phyloP scores from a whole-genome alignment of 2,329 filamentous ascomycete genomes.

The Diplodia intermedia region DNA sequence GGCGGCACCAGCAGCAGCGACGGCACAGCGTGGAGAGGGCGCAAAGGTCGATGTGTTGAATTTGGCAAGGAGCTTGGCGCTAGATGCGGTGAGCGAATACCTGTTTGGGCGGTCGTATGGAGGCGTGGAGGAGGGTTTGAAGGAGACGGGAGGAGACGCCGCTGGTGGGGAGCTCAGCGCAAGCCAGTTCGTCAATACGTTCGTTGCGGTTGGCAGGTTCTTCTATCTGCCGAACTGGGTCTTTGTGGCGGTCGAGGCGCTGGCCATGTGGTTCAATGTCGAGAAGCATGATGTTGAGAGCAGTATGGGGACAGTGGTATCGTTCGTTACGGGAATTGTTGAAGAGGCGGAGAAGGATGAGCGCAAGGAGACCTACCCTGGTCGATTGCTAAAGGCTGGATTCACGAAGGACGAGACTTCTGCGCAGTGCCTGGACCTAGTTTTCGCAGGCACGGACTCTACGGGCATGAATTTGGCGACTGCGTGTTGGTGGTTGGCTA shows the following conservation, averaged over 20 bases:
- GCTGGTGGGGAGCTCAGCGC: conserved; percentile 49
- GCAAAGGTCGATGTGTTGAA: conserved; percentile 57
- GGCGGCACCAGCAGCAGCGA: neutral
- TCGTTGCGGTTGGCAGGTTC: conserved; percentile 52
- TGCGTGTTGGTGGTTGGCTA: conserved; percentile 55
- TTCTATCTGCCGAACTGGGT: conserved; percentile 58
- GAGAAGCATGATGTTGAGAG: conserved; percentile 44
- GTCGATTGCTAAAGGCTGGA: conserved; percentile 54
- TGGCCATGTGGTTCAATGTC: conserved; percentile 45
- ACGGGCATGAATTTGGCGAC: conserved; percentile 60
- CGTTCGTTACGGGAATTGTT: conserved; percentile 53
- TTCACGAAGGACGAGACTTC: conserved; percentile 54
- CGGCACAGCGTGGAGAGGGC: conserved; percentile 34
- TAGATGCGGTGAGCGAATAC: conserved; percentile 63
- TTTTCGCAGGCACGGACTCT: conserved; percentile 44
- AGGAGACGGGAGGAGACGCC: conserved; percentile 33
- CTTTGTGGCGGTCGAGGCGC: conserved; percentile 51
- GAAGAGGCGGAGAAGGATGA: conserved; percentile 38
- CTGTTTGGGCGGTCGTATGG: conserved; percentile 61
- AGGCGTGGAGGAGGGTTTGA: conserved; percentile 51
- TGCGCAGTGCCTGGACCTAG: conserved; percentile 61
- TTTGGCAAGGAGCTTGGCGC: conserved; percentile 56
- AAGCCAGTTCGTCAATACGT: conserved; percentile 36
- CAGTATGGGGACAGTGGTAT: conserved; percentile 52
- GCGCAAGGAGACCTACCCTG: conserved; percentile 55